Conservation (phyloP, 2,329 filamentous ascomycete genomes). For the Dactylellina leptospora region DNA sequence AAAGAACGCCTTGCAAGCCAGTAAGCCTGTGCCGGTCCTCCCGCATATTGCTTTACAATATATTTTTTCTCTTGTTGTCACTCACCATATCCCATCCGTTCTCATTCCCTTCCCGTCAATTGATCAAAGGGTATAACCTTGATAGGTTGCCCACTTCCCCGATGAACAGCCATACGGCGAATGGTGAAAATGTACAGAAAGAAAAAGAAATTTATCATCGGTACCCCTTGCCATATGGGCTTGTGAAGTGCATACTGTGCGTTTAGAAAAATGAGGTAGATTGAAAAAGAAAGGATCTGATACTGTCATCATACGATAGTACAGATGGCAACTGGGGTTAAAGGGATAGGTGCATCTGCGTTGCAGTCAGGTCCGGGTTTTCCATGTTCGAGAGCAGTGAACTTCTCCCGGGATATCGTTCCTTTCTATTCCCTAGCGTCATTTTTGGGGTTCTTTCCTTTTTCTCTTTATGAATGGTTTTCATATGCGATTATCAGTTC, state of each 20-base stretch:
- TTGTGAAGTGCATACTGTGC: slow-evolving; percentile 15
- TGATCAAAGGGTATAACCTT: slow-evolving; percentile 24
- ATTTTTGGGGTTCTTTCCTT: slow-evolving; percentile 16
- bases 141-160: slow-evolving; percentile 31
- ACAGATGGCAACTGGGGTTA: not conserved
- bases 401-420: slow-evolving; percentile 27
- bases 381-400: slow-evolving; percentile 29
- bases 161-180: not conserved
- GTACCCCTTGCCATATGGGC: slow-evolving; percentile 5
- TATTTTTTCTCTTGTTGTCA: no score
- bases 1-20: no score
- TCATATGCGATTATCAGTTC: no score
- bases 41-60: not conserved
- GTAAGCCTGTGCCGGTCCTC: not conserved
- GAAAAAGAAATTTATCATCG: slow-evolving; percentile 9
- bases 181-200: not conserved
- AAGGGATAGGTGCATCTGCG: slow-evolving; percentile 24
- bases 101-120: slow-evolving; percentile 11
- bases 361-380: slow-evolving; percentile 28
- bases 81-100: slow-evolving; percentile 1
- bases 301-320: not conserved
- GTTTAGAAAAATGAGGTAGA: not conserved
- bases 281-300: slow-evolving; percentile 17
- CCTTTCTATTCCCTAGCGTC: slow-evolving; percentile 37
- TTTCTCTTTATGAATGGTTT: no score